Evolutionary conservation across 2,329 filamentous ascomycete species (phyloP).

Genomic region (Aspergillus sp.): DNA sequence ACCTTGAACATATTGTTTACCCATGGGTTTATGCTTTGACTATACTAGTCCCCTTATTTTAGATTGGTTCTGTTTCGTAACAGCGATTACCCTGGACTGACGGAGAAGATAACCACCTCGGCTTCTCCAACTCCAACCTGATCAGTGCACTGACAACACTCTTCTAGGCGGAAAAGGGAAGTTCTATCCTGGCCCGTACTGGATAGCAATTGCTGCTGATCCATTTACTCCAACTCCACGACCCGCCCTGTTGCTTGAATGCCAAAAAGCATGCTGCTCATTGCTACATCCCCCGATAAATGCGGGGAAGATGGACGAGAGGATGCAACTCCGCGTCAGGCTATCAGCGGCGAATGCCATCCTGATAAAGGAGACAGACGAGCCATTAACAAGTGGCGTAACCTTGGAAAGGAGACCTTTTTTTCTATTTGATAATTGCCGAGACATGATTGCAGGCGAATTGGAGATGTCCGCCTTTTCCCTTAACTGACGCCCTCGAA

Average conservation of each 20-base stretch:
- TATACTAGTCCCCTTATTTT: not conserved
- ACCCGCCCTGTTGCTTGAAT: not conserved
- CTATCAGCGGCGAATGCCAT: not conserved
- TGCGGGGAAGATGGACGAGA: slow-evolving; percentile 4
- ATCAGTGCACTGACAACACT: not conserved
- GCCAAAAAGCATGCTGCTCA: not conserved
- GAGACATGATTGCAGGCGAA: not conserved
- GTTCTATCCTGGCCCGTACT: not conserved
- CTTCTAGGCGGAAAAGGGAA: slow-evolving; percentile 5
- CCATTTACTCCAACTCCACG: not conserved
- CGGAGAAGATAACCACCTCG: not conserved
- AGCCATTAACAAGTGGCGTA: not conserved
- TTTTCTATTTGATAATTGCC: not conserved
- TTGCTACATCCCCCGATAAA: not conserved
- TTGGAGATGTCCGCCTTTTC: not conserved
- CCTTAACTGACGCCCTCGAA: not conserved
- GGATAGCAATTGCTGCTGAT: not conserved
- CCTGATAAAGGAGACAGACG: not conserved
- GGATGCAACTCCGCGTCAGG: not conserved
- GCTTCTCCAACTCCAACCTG: slow-evolving; percentile 3
- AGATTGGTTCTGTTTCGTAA: not conserved
- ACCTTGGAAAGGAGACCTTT: no score
- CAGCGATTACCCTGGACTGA: no score
- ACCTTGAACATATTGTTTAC: slow-evolving; percentile 14
- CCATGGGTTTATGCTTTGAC: no score